Conservation (phyloP, 2,329 filamentous ascomycete genomes). For the Ceratocystis eucalypticola region DNA sequence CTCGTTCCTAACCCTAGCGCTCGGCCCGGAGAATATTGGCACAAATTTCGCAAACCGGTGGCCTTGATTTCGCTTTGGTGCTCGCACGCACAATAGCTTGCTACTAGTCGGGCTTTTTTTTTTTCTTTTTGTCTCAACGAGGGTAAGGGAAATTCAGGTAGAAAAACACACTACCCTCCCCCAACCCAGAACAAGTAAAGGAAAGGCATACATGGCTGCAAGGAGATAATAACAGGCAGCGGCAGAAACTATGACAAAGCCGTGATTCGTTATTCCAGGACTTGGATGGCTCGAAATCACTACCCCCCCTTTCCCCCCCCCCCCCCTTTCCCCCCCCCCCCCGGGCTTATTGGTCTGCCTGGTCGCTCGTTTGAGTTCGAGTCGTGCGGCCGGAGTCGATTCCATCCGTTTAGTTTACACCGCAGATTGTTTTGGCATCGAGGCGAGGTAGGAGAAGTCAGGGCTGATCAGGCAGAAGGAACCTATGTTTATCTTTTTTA, state of each 20-base stretch:
- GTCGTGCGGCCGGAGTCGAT: background rate
- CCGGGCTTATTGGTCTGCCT: background rate
- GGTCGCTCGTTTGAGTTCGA: slow-evolving; percentile 1
- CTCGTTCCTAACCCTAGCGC: background rate
- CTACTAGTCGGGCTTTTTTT: slow-evolving; percentile 7
- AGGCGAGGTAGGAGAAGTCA: background rate
- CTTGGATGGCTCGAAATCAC: background rate
- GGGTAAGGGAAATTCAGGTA: background rate
- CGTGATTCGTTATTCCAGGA: too few relatives aligned
- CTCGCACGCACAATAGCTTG: slow-evolving; percentile 8
- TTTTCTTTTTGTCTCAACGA: background rate
- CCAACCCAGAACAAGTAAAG: too few relatives aligned
- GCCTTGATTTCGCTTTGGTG: slow-evolving; percentile 1
- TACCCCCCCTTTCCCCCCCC: background rate
- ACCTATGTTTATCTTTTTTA: background rate
- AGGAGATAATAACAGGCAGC: too few relatives aligned
- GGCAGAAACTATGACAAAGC: too few relatives aligned
- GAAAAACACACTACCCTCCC: too few relatives aligned
- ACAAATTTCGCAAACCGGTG: slow-evolving; percentile 3
- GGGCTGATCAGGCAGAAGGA: background rate
- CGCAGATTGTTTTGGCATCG: slow-evolving; percentile 5
- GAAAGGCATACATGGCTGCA: too few relatives aligned
- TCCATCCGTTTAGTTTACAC: slow-evolving; percentile 3
- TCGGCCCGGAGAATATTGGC: slow-evolving; percentile 5
- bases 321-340: background rate